A percentile compares a stretch with the other conserved stretches of the same genome.
Evolutionary conservation across 805 yeast genomes (phyloP).

Genomic region (Kluyveromyces siamensis): DNA sequence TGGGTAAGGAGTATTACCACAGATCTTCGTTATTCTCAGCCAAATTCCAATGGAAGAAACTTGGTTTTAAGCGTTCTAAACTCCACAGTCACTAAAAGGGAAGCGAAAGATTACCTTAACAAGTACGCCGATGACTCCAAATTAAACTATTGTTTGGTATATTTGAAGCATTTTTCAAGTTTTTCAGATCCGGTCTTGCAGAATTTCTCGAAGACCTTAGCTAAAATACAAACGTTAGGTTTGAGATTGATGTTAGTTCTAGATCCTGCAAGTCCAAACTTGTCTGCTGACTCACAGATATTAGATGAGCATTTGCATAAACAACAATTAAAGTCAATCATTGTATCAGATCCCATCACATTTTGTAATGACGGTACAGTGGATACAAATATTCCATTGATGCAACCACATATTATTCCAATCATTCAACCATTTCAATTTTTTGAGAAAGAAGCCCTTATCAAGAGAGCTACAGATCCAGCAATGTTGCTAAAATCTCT

Average conservation of each 20-base stretch:
- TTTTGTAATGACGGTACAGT: slow-evolving; percentile 10
- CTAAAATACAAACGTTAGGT: slow-evolving; percentile 36
- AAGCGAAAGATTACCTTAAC: slow-evolving; percentile 70
- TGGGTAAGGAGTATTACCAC: slow-evolving; percentile 1
- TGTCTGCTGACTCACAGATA: slow-evolving; percentile 13
- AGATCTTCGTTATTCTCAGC: slow-evolving; percentile 13
- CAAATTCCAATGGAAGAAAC: slow-evolving; percentile 36
- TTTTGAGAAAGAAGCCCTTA: slow-evolving; percentile 42
- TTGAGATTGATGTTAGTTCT: slow-evolving; percentile 63
- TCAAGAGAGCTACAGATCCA: slow-evolving; percentile 32
- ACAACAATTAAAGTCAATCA: slow-evolving; percentile 18
- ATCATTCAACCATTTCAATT: slow-evolving; percentile 57
- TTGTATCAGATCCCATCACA: slow-evolving; percentile 17
- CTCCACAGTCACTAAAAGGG: slow-evolving; percentile 90
- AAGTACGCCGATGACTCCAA: slow-evolving; percentile 41
- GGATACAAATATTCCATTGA: slow-evolving; percentile 21
- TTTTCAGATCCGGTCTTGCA: slow-evolving; percentile 5
- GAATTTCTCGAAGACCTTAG: slow-evolving; percentile 17
- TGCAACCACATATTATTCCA: slow-evolving; percentile 30
- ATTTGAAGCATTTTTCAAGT: slow-evolving; percentile 18
- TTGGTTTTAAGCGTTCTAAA: slow-evolving; percentile 75
- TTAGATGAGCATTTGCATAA: slow-evolving; percentile 17
- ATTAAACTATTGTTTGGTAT: slow-evolving; percentile 20
- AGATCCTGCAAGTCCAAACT: slow-evolving; percentile 27
- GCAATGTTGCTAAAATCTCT: slow-evolving; percentile 27